Base-by-base conservation (phyloP, 352 stramenopile species). In the Phytophthora agathidicida region DNA sequence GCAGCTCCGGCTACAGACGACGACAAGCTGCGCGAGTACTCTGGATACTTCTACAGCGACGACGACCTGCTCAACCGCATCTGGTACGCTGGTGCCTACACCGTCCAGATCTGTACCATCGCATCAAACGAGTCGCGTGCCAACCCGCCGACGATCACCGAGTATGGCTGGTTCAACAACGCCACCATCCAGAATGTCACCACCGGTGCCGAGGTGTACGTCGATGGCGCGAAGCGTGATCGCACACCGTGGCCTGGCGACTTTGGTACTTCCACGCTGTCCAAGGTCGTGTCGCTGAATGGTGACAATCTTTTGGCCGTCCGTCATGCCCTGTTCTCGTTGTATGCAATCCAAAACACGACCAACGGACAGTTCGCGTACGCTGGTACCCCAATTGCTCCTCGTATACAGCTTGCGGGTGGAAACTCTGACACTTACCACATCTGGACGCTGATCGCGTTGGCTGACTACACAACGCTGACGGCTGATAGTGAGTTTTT, bases 1-100 rank as follows among this genome's bases (percentile, higher is more conserved):
- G 68, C 68, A 5, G 43, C 68, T 36, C 68, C 68, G 0, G 27
- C 35, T 10, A 77, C 68, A 8, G 41, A 55, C 17, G 52, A 38
- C 28, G 39, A 66, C 20, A 68, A 69, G 22, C 27, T 75, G 39
- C 66, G 66, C 7, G 50, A 76, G 14, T 76, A 76, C 49, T 71
- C 65, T 3, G 70, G 70, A 2, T 75, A 71, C 56, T 79, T 79
- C 45, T 68, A 71, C 53, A 63, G 42, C 7, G 65, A 79, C 39
- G 70, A 79, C 36, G 70, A 71, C 7, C 57, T 79, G 41, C 50
- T 79, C 19, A 79, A 76, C 48, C 70, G 62, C 7, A 65, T 79
- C 36, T 79, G 61, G 66, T 75, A 76, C 49, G 65, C 70, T 0
- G 66, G 66, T 16, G 70, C 58, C 22, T 79, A 79, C 50, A 79